Conservation (phyloP, 2,329 filamentous ascomycete species). For the Claviceps quebecensis region DNA sequence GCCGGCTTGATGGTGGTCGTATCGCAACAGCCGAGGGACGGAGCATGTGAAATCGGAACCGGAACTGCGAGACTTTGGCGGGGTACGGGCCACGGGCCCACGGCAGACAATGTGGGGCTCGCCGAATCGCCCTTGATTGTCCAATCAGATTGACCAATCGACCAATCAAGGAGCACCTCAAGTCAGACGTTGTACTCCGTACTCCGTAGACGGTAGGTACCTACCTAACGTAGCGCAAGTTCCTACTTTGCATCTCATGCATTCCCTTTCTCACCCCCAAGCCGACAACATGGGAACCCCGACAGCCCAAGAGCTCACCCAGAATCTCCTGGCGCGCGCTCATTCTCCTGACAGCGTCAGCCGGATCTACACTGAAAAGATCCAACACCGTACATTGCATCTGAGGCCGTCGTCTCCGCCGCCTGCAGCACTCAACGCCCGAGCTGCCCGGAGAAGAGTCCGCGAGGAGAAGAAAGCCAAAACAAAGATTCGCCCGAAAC, state of each 20-base stretch:
- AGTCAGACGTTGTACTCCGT: no score
- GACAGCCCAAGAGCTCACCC: slow-evolving; percentile 30
- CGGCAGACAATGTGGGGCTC: neutral
- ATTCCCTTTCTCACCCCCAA: neutral
- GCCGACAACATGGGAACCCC: slow-evolving; percentile 18
- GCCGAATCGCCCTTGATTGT: neutral
- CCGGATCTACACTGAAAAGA: slow-evolving; percentile 67
- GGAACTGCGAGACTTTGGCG: neutral
- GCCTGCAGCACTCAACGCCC: slow-evolving; percentile 37
- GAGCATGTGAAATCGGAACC: slow-evolving; percentile 2
- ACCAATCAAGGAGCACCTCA: neutral
- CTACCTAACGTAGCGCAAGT: no score
- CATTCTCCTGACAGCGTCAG: slow-evolving; percentile 60
- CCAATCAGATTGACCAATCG: no score
- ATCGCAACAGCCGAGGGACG: slow-evolving; percentile 4
- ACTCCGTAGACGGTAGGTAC: no score
- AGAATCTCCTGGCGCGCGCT: slow-evolving; percentile 58
- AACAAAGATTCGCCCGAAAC: slow-evolving; percentile 41
- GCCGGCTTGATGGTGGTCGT: neutral
- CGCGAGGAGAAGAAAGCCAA: slow-evolving; percentile 31
- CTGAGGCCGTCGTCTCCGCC: slow-evolving; percentile 63
- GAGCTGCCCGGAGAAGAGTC: slow-evolving; percentile 39
- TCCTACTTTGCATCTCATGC: neutral
- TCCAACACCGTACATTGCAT: slow-evolving; percentile 68
- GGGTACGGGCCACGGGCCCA: no score